Evolutionary conservation across 768 basidiomycete species (phyloP), one percentile per base, ranked within the genome.

Genomic region (Amanita pseudoporphyria): DNA sequence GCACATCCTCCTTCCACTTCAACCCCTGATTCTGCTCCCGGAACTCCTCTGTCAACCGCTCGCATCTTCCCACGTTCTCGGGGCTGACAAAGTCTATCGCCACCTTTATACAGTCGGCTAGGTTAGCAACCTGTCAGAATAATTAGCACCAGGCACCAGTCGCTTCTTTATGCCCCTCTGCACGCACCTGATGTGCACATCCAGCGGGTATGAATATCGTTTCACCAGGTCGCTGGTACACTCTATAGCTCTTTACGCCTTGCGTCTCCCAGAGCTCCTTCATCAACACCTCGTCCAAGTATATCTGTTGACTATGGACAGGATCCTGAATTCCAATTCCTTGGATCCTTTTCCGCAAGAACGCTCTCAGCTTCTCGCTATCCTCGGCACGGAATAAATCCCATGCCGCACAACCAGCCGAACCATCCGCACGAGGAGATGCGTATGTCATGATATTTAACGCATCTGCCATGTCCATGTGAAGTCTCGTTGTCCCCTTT

Each of bases 151-250:
- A n/a, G 21, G 31, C 33, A 33, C 30, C 14, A n/a, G 21, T 13
- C 24, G 16, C 13, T 31, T 16, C 1, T 42, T 13, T 24, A 44
- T 32, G 41, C n/a, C 28, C 39, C 30, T 26, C 46, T 21, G 30
- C 21, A 38, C 26, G 44, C 46, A 87, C 88, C 79, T 92, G 89
- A 64, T 92, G 89, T 1, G 87, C 87, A 63, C 87, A 92, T 19
- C 91, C 94, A 3, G 94, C 94, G 12, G 94, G 94, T 53, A 98
- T 91, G 64, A 96, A 93, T 10, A 98, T 83, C 0, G 91, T 94
- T 60, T 98, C 87, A 16, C 92, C 92, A 2, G 89, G 88, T 56
- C 78, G 76, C 65, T 98, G 95, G 64, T 92, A 94, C 16, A 97
- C 74, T 48, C 92, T 69, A 67, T 81, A 84, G 53, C 87, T 86